Evolutionary conservation across 805 yeast species (phyloP), one percentile per base, ranked within the genome.

Genomic region (Starmera pachycereana): DNA sequence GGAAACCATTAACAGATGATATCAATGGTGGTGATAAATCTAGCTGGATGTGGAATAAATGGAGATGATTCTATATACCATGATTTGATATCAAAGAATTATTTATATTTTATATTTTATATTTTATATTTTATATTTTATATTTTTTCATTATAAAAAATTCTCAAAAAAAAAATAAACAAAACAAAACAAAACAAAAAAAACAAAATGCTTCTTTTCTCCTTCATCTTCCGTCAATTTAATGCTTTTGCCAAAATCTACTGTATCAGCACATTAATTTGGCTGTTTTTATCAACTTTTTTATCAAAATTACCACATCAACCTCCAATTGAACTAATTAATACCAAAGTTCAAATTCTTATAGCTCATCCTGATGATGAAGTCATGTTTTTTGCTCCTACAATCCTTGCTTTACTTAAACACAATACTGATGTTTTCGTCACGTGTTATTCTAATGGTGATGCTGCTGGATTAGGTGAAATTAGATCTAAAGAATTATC

Each of bases 361-460:
- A 79, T 88, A 33, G 96, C 96, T 0, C 99, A 92, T 60, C 99
- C 99, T 0, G 99, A 92, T 60, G 99, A 92, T 58, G 99, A 92
- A 61, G 89, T 87, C 38, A 92, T 92, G 98, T 92, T 92, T 60
- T 92, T 92, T 53, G 76, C 87, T 1, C 98, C 98, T 0, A 67
- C 89, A 0, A 47, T 88, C 29, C 57, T 73, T 8, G 80, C 75
- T 45, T 45, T 69, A n/a, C 47, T 68, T 9, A 70, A 71, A 44
- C 65, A 73, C 48, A 56, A 65, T 39, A 81, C 81, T 51, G 47
- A 53, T 8, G 61, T 88, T 12, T 68, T 72, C 32, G 52, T 89
- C 11, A 52, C 87, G 8, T 85, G 95, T 46, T 71, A 86, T 40
- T 81, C 95, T 3, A 69, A 67, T 37, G 98, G 98, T 3, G 77